Base-by-base conservation (phyloP, 2,329 filamentous ascomycete genomes). In the Ophiostoma sp. region DNA sequence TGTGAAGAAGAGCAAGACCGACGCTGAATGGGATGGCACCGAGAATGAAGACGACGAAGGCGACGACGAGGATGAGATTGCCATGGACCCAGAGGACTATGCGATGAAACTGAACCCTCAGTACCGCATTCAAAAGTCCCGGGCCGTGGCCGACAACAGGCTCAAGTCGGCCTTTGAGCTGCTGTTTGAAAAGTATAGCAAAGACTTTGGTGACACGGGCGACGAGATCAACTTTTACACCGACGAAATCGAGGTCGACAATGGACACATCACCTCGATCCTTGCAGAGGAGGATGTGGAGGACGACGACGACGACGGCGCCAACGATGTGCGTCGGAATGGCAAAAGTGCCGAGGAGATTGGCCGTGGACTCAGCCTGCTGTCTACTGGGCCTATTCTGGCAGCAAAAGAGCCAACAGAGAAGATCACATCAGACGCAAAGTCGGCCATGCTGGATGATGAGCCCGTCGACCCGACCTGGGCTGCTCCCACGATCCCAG, bases 221-320 rank as follows among this genome's bases (percentile, higher is more conserved):
- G 94, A 98, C 78, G 93, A 97, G 80, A 93, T 98, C 75, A 92
- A 98, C 78, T 83, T 97, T 70, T 83, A 84, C 67, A 94, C 91
- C 0, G 93, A 92, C 69, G 83, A 91, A 71, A 88, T 98, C 66
- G 84, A 96, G n/a, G 89, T 97, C 70, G 86, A 98, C 79, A 95
- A 97, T 82, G 94, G 95, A 0, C 95, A 98, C 80, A 78, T 97
- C 68, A 78, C 85, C 68, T 85, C 73, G 76, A 71, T 73, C 20
- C 79, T 57, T 82, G 83, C 36, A 70, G 74, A 78, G 23, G 72
- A 68, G 36, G 67, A 73, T 72, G 74, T 74, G 1, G 74, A 74
- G 1, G 76, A 77, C 11, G 74, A 78, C 5, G 75, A 74, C 11
- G 68, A 72, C 17, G 68, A 72, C 15, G 73, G 72, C 44, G 71